Conservation (phyloP, 345 rosid genomes). For the Aquilaria sinensis region DNA sequence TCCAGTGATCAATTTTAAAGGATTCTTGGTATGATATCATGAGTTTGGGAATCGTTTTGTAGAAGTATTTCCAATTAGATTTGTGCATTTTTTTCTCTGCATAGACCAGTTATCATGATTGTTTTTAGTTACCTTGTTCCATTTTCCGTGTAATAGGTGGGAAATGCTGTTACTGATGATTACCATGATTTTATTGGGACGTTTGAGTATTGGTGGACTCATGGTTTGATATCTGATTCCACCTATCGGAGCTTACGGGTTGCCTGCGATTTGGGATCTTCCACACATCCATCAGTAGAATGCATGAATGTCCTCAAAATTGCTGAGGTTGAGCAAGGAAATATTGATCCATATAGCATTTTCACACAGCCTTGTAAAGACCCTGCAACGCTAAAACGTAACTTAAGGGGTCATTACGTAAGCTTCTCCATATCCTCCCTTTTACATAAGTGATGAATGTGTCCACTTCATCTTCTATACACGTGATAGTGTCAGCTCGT, state of each 20-base stretch:
- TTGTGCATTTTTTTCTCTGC: neutral
- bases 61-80: neutral
- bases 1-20: constrained; percentile 81
- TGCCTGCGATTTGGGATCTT: constrained; percentile 49
- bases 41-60: neutral
- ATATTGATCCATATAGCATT: constrained; percentile 84
- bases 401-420: constrained; percentile 67
- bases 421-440: constrained; percentile 19
- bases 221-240: constrained; percentile 89
- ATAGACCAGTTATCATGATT: too few species aligned
- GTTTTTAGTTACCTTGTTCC: neutral
- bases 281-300: constrained; percentile 62
- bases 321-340: constrained; percentile 68
- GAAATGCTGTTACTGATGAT: constrained; percentile 94
- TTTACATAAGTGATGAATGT: too few species aligned
- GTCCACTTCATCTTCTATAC: neutral
- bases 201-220: constrained; percentile 97
- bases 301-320: constrained; percentile 49
- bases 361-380: constrained; percentile 68
- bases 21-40: constrained; percentile 63
- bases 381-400: constrained; percentile 46
- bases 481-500: neutral
- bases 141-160: constrained; percentile 44
- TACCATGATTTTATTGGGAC: constrained; percentile 76
- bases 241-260: constrained; percentile 51